Evolutionary conservation across 2,329 filamentous ascomycete species (phyloP).

Genomic region (Neopestalotiopsis sp.): DNA sequence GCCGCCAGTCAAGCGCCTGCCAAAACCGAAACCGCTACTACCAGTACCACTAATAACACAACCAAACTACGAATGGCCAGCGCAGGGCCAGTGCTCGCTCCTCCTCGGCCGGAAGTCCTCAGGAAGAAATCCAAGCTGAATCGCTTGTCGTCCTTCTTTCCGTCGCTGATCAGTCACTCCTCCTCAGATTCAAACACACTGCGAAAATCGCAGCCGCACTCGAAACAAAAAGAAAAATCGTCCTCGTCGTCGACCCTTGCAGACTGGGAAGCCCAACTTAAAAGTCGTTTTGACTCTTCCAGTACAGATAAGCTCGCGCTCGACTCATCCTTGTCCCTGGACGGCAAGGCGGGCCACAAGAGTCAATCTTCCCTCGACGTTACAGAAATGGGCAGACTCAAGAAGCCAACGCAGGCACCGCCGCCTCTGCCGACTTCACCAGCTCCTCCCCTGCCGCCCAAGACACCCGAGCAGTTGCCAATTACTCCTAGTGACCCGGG

Average conservation of each 20-base stretch:
- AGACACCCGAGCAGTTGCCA: slow-evolving; percentile 13
- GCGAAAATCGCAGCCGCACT: slow-evolving; percentile 33
- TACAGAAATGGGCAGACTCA: slow-evolving; percentile 14
- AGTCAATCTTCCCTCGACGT: slow-evolving; percentile 25
- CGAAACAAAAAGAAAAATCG: slow-evolving; percentile 20
- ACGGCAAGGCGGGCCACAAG: slow-evolving; percentile 19
- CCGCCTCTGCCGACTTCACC: slow-evolving; percentile 25
- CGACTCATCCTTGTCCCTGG: neutral
- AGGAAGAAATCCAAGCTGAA: slow-evolving; percentile 32
- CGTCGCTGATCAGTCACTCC: slow-evolving; percentile 35
- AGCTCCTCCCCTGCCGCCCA: slow-evolving; percentile 13
- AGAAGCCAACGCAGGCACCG: slow-evolving; percentile 17
- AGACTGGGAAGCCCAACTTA: slow-evolving; percentile 16
- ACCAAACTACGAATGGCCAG: slow-evolving; percentile 15
- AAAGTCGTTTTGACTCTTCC: slow-evolving; percentile 12
- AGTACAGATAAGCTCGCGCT: slow-evolving; percentile 6
- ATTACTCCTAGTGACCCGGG: slow-evolving; percentile 25
- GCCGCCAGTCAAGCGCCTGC: slow-evolving; percentile 11
- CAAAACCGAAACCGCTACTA: slow-evolving; percentile 6
- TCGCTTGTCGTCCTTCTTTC: slow-evolving; percentile 38
- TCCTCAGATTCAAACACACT: slow-evolving; percentile 30
- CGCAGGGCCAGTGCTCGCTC: slow-evolving; percentile 21
- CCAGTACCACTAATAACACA: slow-evolving; percentile 1
- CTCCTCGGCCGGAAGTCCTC: slow-evolving; percentile 23
- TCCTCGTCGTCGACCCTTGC: neutral